Conservation (phyloP, 1,139 yeast species). For the Meyerozyma athensensis region DNA sequence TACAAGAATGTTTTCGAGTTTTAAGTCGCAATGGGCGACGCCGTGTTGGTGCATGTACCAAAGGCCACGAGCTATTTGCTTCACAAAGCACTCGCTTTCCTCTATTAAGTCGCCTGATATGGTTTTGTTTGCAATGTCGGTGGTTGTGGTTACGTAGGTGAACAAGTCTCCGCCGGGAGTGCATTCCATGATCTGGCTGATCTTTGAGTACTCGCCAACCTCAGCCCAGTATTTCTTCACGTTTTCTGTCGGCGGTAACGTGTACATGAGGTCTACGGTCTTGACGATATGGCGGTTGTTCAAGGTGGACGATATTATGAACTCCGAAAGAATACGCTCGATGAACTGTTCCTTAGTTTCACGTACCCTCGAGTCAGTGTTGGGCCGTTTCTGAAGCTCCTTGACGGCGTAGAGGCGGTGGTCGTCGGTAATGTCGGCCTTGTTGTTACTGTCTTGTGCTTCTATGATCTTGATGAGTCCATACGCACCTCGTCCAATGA, state of each 20-base stretch:
- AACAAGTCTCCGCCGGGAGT: slow-evolving; percentile 72
- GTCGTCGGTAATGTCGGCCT: not conserved
- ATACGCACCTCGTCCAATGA: slow-evolving; percentile 81
- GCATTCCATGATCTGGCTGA: slow-evolving; percentile 75
- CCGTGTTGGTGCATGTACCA: slow-evolving; percentile 69
- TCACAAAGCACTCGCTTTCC: slow-evolving; percentile 67
- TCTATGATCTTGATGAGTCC: slow-evolving; percentile 73
- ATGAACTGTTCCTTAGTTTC: slow-evolving; percentile 59
- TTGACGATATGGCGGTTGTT: slow-evolving; percentile 66
- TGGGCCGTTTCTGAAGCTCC: slow-evolving; percentile 39
- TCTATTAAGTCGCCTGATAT: slow-evolving; percentile 29
- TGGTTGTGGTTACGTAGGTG: slow-evolving; percentile 24
- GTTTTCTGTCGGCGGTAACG: slow-evolving; percentile 16
- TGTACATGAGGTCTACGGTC: slow-evolving; percentile 61
- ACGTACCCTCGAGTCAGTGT: slow-evolving; percentile 35
- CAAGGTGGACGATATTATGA: slow-evolving; percentile 66
- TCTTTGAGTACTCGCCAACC: slow-evolving; percentile 34
- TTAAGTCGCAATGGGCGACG: slow-evolving; percentile 70
- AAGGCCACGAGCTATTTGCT: slow-evolving; percentile 61
- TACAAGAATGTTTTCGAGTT: slow-evolving; percentile 59
- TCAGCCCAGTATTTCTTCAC: slow-evolving; percentile 2
- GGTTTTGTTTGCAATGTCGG: slow-evolving; percentile 12
- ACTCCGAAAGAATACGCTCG: slow-evolving; percentile 70
- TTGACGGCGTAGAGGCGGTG: slow-evolving; percentile 61
- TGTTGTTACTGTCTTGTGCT: slow-evolving; percentile 36